phyloP scores from a whole-genome alignment of 2,329 filamentous ascomycete species.

The Ilyonectria robusta region DNA sequence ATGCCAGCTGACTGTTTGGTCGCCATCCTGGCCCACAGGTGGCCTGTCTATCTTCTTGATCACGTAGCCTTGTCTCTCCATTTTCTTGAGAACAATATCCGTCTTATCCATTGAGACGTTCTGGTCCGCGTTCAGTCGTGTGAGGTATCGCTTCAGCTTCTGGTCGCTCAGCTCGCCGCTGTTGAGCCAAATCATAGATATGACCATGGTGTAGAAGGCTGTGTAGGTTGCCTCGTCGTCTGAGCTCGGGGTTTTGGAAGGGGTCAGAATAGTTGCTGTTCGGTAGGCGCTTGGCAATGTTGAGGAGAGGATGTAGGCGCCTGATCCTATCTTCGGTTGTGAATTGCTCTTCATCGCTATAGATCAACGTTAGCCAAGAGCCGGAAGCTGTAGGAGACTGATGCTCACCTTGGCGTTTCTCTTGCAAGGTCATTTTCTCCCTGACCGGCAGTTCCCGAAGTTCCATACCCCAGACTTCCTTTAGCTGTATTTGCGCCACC shows the following conservation, averaged over 20 bases:
- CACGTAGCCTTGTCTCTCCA: slow-evolving; percentile 88
- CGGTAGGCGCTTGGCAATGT: slow-evolving; percentile 79
- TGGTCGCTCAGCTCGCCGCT: slow-evolving; percentile 82
- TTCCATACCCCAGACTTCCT: slow-evolving; percentile 89
- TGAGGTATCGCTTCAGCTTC: slow-evolving; percentile 83
- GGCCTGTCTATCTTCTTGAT: slow-evolving; percentile 78
- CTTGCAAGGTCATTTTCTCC: slow-evolving; percentile 85
- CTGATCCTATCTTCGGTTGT: slow-evolving; percentile 70
- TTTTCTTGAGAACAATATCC: slow-evolving; percentile 79
- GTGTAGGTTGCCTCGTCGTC: slow-evolving; percentile 84
- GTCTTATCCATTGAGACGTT: slow-evolving; percentile 83
- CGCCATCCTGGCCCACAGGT: slow-evolving; percentile 69
- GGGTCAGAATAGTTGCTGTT: slow-evolving; percentile 75
- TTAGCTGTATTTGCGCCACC: slow-evolving; percentile 80
- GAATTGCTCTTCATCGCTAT: slow-evolving; percentile 62
- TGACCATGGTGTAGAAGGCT: slow-evolving; percentile 84
- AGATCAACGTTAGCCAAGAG: slow-evolving; percentile 28
- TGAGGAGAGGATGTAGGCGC: slow-evolving; percentile 83
- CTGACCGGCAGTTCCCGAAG: slow-evolving; percentile 85
- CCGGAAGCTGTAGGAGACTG: background rate
- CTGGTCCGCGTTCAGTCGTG: slow-evolving; percentile 80
- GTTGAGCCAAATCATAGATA: slow-evolving; percentile 82
- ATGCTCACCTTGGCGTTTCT: slow-evolving; percentile 78
- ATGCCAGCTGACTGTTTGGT: slow-evolving; percentile 84
- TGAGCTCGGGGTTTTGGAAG: slow-evolving; percentile 75